phyloP scores from a whole-genome alignment of 805 yeast species.

The Candida tibetensis region DNA sequence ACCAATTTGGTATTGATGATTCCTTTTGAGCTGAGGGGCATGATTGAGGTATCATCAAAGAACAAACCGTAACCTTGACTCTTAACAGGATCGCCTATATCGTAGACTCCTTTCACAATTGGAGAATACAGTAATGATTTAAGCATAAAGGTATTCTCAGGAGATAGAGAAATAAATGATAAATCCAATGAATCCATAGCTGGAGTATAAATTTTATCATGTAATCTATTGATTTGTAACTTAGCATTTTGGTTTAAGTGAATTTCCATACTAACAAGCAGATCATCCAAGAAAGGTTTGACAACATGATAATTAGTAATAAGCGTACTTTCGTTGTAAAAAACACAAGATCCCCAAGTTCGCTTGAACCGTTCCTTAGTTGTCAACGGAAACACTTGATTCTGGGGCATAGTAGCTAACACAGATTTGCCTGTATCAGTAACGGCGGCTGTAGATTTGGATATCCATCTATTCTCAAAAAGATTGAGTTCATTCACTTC shows the following conservation, averaged over 20 bases:
- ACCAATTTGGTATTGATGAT: slow-evolving; percentile 15
- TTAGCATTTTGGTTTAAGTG: slow-evolving; percentile 2
- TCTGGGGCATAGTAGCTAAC: neutral
- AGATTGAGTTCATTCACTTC: neutral
- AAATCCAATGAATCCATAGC: slow-evolving; percentile 31
- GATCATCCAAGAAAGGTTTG: slow-evolving; percentile 12
- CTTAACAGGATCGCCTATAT: slow-evolving; percentile 21
- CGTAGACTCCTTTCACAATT: neutral
- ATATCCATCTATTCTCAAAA: neutral
- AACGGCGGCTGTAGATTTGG: no score
- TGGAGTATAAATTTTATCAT: slow-evolving; percentile 28
- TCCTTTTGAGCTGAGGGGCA: slow-evolving; percentile 37
- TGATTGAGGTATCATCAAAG: slow-evolving; percentile 14
- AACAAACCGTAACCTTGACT: slow-evolving; percentile 44
- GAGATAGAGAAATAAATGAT: slow-evolving; percentile 33
- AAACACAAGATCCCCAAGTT: slow-evolving; percentile 46
- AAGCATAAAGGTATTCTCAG: neutral
- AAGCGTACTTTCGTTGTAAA: slow-evolving; percentile 27
- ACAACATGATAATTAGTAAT: slow-evolving; percentile 45
- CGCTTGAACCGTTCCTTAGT: slow-evolving; percentile 1
- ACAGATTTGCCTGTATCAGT: neutral
- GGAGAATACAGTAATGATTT: neutral
- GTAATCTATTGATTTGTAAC: slow-evolving; percentile 1
- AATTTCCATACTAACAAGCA: slow-evolving; percentile 6
- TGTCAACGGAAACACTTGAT: slow-evolving; percentile 16